Base-by-base conservation (phyloP, 2,329 filamentous ascomycete species). In the Talaromyces sp. region DNA sequence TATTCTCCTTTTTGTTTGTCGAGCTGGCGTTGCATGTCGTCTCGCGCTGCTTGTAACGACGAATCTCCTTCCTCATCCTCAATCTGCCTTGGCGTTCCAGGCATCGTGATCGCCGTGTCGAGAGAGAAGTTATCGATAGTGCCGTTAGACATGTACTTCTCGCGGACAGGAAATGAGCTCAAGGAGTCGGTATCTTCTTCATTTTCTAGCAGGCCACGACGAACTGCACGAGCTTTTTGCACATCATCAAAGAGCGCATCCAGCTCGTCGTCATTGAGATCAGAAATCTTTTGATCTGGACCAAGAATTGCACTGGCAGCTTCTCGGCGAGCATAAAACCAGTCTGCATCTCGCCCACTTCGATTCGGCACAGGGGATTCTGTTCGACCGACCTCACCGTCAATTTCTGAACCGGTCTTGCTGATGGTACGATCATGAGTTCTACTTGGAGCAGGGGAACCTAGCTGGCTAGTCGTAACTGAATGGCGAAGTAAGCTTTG, bases 81-180 rank as follows among this genome's bases (percentile, higher is more conserved):
- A 27, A 85, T 86, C 66, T 90, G 88, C 67, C 74, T 75, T 43
- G 95, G 95, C 0, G 94, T 98, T 0, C 93, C 96, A 1, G 95
- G 95, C 84, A 97, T 93, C 0, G 95, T 99, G 60, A 99, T 83
- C 13, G 89, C 90, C 1, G 95, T 99, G 75, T 99, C 95, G 16
- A 99, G 83, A 1, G 94, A 98, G 72, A 97, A 95, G 74, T 96
- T 97, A 78, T 99, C 95, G 62, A 98, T 84, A 0, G 94, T 97
- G 1, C 94, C 94, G 63, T 90, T 95, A 2, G 93, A 97, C 81
- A 97, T 87, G 77, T 98, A 98, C 74, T 98, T 98, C 71, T 99
- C 95, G 60, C 95, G 86, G 35, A 93, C 83, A 1, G 92, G 90
- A 73, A 93, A 97, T 0, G 94, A 97, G 33, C 89, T 90, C 57